Evolutionary conservation across 1,284 basidiomycete genomes (phyloP).

Genomic region (Wallemia ichthyophaga): DNA sequence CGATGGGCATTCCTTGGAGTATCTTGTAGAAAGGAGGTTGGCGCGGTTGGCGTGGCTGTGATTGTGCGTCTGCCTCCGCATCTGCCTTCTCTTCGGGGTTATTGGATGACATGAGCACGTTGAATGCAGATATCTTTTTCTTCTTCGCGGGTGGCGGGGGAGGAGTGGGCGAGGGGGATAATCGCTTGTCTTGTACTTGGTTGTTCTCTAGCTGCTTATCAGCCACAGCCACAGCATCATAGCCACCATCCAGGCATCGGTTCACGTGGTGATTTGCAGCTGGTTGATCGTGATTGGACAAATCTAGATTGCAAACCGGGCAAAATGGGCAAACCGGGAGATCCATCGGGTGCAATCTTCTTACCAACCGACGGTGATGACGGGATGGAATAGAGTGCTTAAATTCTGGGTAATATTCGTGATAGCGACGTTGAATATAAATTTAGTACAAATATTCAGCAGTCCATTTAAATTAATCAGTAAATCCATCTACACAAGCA

Average conservation of each 20-base stretch:
- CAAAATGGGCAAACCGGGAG: too few species aligned
- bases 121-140: slow-evolving; percentile 25
- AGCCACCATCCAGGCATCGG: not conserved
- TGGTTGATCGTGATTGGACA: not conserved
- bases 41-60: slow-evolving; percentile 21
- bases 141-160: not conserved
- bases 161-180: too few species aligned
- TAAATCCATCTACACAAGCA: not conserved
- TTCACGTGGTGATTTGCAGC: not conserved
- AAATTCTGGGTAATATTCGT: not conserved
- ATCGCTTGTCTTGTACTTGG: too few species aligned
- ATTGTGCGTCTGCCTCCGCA: slow-evolving; percentile 36
- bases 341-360: too few species aligned
- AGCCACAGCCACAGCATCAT: too few species aligned
- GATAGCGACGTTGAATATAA: not conserved
- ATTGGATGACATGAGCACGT: slow-evolving; percentile 47
- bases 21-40: slow-evolving; percentile 68
- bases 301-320: not conserved
- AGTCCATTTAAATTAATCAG: not conserved
- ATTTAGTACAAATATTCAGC: not conserved
- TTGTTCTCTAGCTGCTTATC: too few species aligned
- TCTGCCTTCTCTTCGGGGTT: slow-evolving; percentile 52
- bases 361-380: not conserved
- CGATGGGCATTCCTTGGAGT: slow-evolving; percentile 81
- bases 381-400: not conserved